A percentile compares a stretch with the other conserved stretches of the same genome.
Conservation (phyloP, 306 rosid genomes). For the Glycine tomentella region DNA sequence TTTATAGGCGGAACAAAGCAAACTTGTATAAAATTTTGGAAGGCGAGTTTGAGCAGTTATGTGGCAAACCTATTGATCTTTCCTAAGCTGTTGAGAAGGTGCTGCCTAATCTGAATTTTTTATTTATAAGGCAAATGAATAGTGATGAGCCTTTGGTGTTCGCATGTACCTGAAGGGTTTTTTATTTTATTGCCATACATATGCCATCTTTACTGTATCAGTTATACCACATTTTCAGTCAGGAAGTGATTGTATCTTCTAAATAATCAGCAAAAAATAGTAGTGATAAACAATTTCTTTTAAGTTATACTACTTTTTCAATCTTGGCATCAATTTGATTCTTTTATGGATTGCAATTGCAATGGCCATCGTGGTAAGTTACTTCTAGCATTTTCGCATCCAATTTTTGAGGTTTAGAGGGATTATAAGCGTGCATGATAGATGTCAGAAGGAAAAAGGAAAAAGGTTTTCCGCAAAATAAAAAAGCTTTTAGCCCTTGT, state of each 20-base stretch:
- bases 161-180: neutral
- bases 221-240: neutral
- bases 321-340: constrained; percentile 6
- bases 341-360: constrained; percentile 4
- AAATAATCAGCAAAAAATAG: constrained; percentile 38
- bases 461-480: neutral
- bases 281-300: neutral
- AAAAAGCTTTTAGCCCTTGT: neutral
- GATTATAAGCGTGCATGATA: neutral
- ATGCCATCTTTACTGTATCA: neutral
- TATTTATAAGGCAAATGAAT: constrained; percentile 22
- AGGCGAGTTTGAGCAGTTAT: constrained; percentile 69
- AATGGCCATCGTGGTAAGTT: neutral
- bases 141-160: constrained; percentile 17
- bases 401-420: neutral
- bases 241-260: constrained; percentile 33
- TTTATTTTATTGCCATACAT: neutral
- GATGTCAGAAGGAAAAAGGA: neutral
- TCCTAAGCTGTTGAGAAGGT: constrained; percentile 46
- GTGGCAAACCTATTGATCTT: constrained; percentile 75
- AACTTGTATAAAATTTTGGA: constrained; percentile 63
- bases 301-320: neutral
- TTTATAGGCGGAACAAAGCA: constrained; percentile 80
- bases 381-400: neutral
- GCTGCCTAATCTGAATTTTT: constrained; percentile 8